Evolutionary conservation across 306 rosid species (phyloP).

Genomic region (Trichosanthes cucumerina): DNA sequence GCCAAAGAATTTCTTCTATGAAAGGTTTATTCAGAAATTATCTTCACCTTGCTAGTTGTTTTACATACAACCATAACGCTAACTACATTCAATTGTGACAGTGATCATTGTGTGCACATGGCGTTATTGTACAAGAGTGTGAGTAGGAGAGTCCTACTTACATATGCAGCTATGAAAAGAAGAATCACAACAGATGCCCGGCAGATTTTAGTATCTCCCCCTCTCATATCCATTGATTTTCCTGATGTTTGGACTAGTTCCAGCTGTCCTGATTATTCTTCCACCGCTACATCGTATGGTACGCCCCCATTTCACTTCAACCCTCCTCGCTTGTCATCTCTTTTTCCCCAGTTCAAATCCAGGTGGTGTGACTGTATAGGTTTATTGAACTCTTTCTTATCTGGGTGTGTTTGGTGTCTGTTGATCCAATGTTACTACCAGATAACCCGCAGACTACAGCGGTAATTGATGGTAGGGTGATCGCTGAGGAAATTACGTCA

Average conservation of each 20-base stretch:
- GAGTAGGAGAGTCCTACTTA: slow-evolving; percentile 22
- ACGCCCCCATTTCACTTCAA: slow-evolving; percentile 12
- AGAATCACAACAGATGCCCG: slow-evolving; percentile 17
- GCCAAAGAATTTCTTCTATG: background rate
- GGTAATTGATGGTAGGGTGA: slow-evolving; percentile 59
- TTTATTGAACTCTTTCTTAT: background rate
- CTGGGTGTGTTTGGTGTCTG: background rate
- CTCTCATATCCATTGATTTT: slow-evolving; percentile 62
- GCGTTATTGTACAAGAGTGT: slow-evolving; percentile 28
- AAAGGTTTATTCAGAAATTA: background rate
- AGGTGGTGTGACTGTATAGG: background rate
- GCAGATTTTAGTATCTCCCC: slow-evolving; percentile 55
- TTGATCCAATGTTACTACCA: slow-evolving; percentile 20
- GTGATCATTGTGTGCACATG: slow-evolving; percentile 26
- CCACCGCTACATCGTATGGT: slow-evolving; percentile 25
- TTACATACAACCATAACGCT: background rate
- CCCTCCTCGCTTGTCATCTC: background rate
- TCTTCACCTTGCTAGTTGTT: background rate
- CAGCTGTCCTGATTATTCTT: slow-evolving; percentile 17
- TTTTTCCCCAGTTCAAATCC: background rate
- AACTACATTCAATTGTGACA: background rate
- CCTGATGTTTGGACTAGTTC: slow-evolving; percentile 60
- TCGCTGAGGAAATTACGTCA: slow-evolving; percentile 52
- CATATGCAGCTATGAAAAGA: slow-evolving; percentile 30
- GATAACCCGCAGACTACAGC: slow-evolving; percentile 34